Evolutionary conservation across 148 eudicot species (phyloP).

Genomic region (Chenopodium formosanum): DNA sequence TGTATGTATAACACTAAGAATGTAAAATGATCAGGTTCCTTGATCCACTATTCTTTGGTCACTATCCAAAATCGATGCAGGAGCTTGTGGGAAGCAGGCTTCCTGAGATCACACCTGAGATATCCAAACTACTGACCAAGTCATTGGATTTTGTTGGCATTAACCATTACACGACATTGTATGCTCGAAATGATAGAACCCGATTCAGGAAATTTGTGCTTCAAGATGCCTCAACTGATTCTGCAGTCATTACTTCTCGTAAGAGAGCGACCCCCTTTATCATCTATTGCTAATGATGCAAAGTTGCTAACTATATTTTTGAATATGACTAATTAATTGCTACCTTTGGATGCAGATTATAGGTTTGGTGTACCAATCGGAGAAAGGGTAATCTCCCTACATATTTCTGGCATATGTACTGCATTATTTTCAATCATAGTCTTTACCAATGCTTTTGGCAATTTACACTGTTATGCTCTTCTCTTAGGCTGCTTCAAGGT

Average conservation of each 20-base stretch:
- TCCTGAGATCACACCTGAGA: conserved; percentile 53
- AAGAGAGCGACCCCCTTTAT: conserved; percentile 26
- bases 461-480: not conserved
- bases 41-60: conserved; percentile 81
- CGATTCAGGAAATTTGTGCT: conserved; percentile 58
- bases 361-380: conserved; percentile 77
- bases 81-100: conserved; percentile 64
- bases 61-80: conserved; percentile 83
- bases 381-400: conserved; percentile 55
- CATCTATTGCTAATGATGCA: not conserved
- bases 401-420: not conserved
- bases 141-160: conserved; percentile 81
- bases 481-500: conserved; percentile 72
- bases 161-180: conserved; percentile 86
- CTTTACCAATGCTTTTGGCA: not conserved
- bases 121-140: conserved; percentile 45
- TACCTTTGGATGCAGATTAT: conserved; percentile 45
- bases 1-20: conserved; percentile 21
- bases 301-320: not conserved
- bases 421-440: not conserved
- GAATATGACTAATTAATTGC: not conserved
- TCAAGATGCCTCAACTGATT: conserved; percentile 73
- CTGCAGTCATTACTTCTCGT: conserved; percentile 74
- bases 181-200: conserved; percentile 77
- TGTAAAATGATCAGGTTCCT: conserved; percentile 68